phyloP scores from a whole-genome alignment of 306 rosid species.

The Sindora glabra region DNA sequence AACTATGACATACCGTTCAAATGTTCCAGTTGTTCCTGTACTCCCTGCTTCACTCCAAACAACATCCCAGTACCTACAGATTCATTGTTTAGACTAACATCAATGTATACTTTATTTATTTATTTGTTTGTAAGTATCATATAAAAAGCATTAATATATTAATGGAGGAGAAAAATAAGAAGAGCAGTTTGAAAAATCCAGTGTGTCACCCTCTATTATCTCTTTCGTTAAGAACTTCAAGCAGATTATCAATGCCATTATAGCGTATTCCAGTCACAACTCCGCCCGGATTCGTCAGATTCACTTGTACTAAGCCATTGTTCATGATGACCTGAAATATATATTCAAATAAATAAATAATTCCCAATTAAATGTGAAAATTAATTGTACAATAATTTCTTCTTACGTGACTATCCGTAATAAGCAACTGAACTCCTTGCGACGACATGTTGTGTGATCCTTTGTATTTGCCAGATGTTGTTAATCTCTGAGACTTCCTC shows the following conservation, averaged over 20 bases:
- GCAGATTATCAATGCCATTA: constrained; percentile 66
- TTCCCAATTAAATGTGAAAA: background rate
- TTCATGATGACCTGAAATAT: constrained; percentile 61
- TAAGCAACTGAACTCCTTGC: constrained; percentile 31
- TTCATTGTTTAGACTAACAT: background rate
- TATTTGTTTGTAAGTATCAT: too few species aligned
- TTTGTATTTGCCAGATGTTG: background rate
- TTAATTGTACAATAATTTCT: too few species aligned
- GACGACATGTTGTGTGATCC: constrained; percentile 36
- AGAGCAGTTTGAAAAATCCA: background rate
- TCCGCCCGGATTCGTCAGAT: constrained; percentile 72
- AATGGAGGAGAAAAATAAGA: too few species aligned
- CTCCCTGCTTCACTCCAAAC: constrained; percentile 84
- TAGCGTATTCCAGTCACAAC: constrained; percentile 56
- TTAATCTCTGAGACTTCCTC: background rate
- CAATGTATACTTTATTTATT: too few species aligned
- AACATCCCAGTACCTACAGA: constrained; percentile 81
- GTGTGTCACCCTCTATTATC: constrained; percentile 52
- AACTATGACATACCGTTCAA: constrained; percentile 46
- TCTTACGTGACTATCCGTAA: constrained; percentile 41
- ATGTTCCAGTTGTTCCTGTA: constrained; percentile 53
- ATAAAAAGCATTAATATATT: too few species aligned
- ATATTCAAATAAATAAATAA: background rate
- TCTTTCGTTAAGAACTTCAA: constrained; percentile 33
- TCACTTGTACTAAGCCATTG: constrained; percentile 61